Base-by-base conservation (phyloP, 129 eudicot species). In the Pittosporum tobira region DNA sequence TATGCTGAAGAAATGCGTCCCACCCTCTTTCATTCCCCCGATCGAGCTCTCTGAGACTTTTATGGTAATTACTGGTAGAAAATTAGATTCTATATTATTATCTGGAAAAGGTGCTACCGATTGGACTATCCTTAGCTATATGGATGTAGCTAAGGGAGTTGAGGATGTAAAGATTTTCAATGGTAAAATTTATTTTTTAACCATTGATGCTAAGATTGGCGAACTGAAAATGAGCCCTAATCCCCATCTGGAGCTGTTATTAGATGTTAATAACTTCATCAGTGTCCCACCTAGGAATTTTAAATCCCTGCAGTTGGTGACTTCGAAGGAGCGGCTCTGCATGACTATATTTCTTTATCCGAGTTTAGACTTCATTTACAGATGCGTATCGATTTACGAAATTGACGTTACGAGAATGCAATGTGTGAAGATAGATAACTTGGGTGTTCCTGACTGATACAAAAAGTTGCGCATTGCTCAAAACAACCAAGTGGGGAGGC, bases 401-500 rank as follows among this genome's bases (percentile, higher is more conserved):
- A 21, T 51, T 5, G 38, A 51, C 1, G 21, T 4, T 21, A 2
- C 3, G 31, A 16, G 4, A 1, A 51, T 26, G 57, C 12, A 51
- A 51, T 51, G 57, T 34, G 11, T 6, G 27, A 14, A 14, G 36
- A 36, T 51, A 27, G 15, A 24, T 12, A 20, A 25, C 21, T 4
- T 27, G 57, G 57, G 57, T 0, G 20, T 51, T 26, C 27, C 6
- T 51, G 0, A 27, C 21, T 27, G 13, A n/a, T 10, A 40, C 11
- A 11, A 6, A 13, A 25, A 21, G 37, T 11, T 51, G 37, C 7
- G 57, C 57, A 24, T 7, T 51, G 1, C 11, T 51, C 22, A 51
- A 51, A 25, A 21, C 38, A 26, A 26, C 57, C 9, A 51, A 26
- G 57, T 51, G 57, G 57, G 57, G 38, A 15, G 57, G 38, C 57